Conservation (phyloP, 2,329 filamentous ascomycete species). For the Coniochaeta ligniaria region DNA sequence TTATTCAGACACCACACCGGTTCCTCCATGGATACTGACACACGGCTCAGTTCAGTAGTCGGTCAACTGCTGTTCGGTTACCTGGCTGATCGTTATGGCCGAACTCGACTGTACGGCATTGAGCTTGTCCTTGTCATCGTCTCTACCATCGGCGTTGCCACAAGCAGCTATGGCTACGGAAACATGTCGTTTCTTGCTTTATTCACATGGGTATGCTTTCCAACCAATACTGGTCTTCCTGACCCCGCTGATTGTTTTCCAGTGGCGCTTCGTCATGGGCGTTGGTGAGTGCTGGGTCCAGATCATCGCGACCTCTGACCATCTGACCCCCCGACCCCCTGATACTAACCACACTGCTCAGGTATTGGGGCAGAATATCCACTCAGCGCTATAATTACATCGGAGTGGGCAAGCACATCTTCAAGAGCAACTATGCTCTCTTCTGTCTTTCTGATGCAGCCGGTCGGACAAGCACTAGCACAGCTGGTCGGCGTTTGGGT, state of each 20-base stretch:
- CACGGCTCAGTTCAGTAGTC: constrained; percentile 30
- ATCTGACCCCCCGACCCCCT: neutral
- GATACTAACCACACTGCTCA: constrained; percentile 12
- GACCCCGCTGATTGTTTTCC: neutral
- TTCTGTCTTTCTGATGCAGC: constrained; percentile 63
- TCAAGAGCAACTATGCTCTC: constrained; percentile 63
- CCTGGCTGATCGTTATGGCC: constrained; percentile 46
- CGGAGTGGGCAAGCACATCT: constrained; percentile 56
- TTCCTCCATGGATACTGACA: neutral
- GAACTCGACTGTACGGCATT: constrained; percentile 48
- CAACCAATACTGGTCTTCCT: neutral
- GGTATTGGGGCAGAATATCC: constrained; percentile 65
- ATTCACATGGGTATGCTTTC: constrained; percentile 36
- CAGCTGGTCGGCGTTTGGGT: constrained; percentile 53
- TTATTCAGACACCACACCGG: neutral
- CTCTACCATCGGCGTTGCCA: constrained; percentile 50
- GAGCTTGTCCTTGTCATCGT: constrained; percentile 49
- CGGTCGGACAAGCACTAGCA: constrained; percentile 58
- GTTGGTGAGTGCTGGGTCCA: constrained; percentile 27
- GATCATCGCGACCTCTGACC: neutral
- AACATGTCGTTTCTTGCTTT: constrained; percentile 43
- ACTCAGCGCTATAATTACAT: constrained; percentile 58
- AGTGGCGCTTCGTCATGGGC: constrained; percentile 49
- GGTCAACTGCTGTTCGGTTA: constrained; percentile 47
- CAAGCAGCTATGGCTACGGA: constrained; percentile 39